phyloP scores from a whole-genome alignment of 108 stramenopile species.

The Conticribra guillardii region DNA sequence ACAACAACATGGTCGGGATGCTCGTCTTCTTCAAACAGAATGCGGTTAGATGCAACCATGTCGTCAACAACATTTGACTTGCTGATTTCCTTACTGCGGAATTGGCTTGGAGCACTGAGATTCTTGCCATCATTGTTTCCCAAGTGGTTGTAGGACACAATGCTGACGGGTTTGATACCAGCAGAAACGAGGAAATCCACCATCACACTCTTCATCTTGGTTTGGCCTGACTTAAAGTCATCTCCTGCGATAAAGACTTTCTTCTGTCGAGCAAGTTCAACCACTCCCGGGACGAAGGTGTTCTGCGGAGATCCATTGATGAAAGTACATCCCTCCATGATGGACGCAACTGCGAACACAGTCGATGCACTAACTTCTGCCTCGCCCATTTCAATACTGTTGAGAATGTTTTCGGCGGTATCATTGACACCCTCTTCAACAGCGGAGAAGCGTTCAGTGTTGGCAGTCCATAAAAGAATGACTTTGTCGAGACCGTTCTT shows the following conservation, averaged over 20 bases:
- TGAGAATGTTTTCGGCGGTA: conserved; percentile 88
- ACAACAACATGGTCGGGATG: conserved; percentile 98
- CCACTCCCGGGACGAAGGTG: conserved; percentile 98
- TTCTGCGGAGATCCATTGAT: conserved; percentile 99
- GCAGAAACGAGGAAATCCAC: conserved; percentile 97
- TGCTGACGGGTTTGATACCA: conserved; percentile 96
- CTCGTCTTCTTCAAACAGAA: conserved; percentile 95
- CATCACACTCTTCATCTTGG: conserved; percentile 97
- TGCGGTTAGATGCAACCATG: conserved; percentile 97
- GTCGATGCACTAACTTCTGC: conserved; percentile 95
- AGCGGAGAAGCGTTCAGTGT: conserved; percentile 96
- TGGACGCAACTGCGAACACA: conserved; percentile 95
- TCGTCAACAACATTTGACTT: conserved; percentile 99
- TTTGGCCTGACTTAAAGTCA: conserved; percentile 99
- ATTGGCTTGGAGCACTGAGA: conserved; percentile 94
- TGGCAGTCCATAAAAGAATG: conserved; percentile 97
- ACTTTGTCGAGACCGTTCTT: conserved; percentile 91
- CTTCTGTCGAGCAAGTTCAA: conserved; percentile 86
- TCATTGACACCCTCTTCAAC: conserved; percentile 95
- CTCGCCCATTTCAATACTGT: conserved; percentile 88
- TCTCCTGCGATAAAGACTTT: conserved; percentile 95
- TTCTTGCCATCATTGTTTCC: conserved; percentile 99
- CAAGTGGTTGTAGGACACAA: conserved; percentile 98
- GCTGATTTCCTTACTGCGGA: conserved; percentile 98
- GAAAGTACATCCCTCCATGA: conserved; percentile 94